Percentiles rank a stretch among this genome's conserved stretches.
phyloP scores from a whole-genome alignment of 345 rosid species.

The Combretum micranthum region DNA sequence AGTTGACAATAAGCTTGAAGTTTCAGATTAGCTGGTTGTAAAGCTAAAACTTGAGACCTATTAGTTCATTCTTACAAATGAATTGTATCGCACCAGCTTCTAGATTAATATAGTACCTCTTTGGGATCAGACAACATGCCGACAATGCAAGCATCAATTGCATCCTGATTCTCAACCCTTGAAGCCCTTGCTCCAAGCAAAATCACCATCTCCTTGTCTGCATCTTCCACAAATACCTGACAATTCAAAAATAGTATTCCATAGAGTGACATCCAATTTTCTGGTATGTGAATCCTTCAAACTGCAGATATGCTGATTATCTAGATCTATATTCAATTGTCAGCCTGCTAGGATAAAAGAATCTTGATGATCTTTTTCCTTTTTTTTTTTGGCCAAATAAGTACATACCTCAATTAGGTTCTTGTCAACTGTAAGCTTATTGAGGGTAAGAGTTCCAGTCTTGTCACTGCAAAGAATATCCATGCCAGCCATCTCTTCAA shows the following conservation, averaged over 20 bases:
- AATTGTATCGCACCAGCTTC: too few species aligned
- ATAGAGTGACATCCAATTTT: too few species aligned
- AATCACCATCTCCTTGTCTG: slow-evolving; percentile 27
- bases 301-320: too few species aligned
- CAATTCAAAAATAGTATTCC: too few species aligned
- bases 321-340: too few species aligned
- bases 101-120: slow-evolving; percentile 19
- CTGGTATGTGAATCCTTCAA: too few species aligned
- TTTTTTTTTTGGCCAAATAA: too few species aligned
- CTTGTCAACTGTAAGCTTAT: slow-evolving; percentile 37
- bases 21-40: neutral
- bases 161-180: slow-evolving; percentile 35
- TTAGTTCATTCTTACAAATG: too few species aligned
- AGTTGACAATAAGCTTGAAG: too few species aligned
- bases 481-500: slow-evolving; percentile 46
- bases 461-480: slow-evolving; percentile 41
- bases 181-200: slow-evolving; percentile 37
- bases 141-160: slow-evolving; percentile 30
- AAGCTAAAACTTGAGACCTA: neutral
- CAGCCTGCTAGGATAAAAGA: too few species aligned
- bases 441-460: slow-evolving; percentile 33
- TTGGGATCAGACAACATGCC: slow-evolving; percentile 30
- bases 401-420: slow-evolving; percentile 23
- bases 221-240: slow-evolving; percentile 27
- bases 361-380: too few species aligned